Base-by-base conservation (phyloP, 345 rosid genomes). In the Conringia planisiliqua region DNA sequence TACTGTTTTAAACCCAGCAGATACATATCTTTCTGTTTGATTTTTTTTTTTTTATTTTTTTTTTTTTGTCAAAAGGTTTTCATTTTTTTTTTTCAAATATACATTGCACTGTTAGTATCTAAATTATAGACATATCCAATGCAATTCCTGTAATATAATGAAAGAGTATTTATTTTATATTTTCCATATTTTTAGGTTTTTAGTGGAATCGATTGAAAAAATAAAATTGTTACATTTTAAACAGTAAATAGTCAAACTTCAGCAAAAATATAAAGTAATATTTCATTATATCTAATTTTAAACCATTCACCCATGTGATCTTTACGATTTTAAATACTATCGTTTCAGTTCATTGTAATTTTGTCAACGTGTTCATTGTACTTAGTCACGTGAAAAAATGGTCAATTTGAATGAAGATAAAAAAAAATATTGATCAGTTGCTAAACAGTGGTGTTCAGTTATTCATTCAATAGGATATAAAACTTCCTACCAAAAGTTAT, bases 401-500 rank as follows among this genome's bases (percentile, higher is more conserved):
- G 39, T 32, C 22, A 60, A 11, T 36, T n/a, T 70, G 22, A 60
- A 27, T 24, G 29, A 60, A 35, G 51, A 14, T 59, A 20, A 38
- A 16, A 47, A 29, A 22, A 20, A 35, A 39, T 26, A 38, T 6
- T 68, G 38, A 24, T 26, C 16, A 39, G 69, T 17, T 27, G n/a
- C 27, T 38, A 16, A 20, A 17, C 42, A 6, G 10, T 33, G 20
- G 24, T 16, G 48, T 51, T 70, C 54, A 50, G 40, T 61, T 7
- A 27, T 17, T 48, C 16, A 17, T n/a, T 30, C 24, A 20, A n/a
- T 16, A 47, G 24, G 38, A 17, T 33, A 65, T 42, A 55, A 29
- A 65, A 33, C 10, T 22, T 48, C n/a, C 12, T 27, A 40, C 38
- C 74, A 60, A 67, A 68, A 13, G 74, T 42, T 8, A 61, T 76